Base-by-base conservation (phyloP, 352 stramenopile species). In the Pythium dissimile region DNA sequence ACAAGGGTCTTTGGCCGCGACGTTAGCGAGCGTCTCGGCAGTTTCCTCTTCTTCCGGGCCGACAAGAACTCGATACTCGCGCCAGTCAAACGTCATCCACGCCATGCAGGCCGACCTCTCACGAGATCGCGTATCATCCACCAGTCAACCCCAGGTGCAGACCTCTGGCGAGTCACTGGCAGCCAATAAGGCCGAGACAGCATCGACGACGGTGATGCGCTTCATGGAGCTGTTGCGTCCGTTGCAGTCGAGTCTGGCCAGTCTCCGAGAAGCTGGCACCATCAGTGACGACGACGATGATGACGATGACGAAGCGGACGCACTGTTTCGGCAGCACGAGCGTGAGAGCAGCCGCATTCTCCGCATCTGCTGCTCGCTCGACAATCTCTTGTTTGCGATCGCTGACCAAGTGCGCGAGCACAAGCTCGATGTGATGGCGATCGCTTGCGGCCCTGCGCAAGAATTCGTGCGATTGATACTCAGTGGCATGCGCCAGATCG, bases 381-480 rank as follows among this genome's bases (percentile, higher is more conserved):
- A 89, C 50, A 89, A 87, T 30, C 43, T 89, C 3, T 60, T 89
- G 20, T 49, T 87, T 10, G 73, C 76, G 1, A 77, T 89, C 8
- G 68, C 68, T 0, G 73, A 75, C 44, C 32, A 59, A 23, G 50
- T 66, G 9, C 74, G 85, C 30, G 63, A 84, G 35, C 54, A 86
- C 27, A 89, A 86, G 35, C 59, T 70, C 12, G 66, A 73, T 23
- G 12, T 69, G 6, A 56, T 79, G 12, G 69, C 62, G 0, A 77
- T 88, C 53, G 73, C 64, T 5, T 69, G 69, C 15, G 75, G 69
- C 5, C 67, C 79, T 6, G 73, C 79, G 0, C 68, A 59, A 10
- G 67, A 77, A 39, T 52, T 89, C 0, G 42, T 80, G 5, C 62
- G 77, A 26, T 54, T 89, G 5, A 74, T 85, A 8, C 59, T 82